Conservation (phyloP, 768 basidiomycete genomes). For the Mycena rosella region DNA sequence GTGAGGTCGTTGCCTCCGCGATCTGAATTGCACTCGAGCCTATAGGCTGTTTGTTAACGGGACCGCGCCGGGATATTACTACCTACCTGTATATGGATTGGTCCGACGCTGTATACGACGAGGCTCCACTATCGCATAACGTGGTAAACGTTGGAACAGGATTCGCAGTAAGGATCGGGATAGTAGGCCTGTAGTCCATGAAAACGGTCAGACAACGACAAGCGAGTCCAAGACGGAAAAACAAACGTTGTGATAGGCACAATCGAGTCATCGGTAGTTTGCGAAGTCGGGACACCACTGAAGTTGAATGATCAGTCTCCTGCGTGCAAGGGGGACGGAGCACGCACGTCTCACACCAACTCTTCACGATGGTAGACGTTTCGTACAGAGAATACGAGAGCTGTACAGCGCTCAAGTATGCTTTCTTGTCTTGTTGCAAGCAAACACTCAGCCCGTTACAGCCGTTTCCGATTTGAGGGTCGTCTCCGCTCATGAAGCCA, state of each 20-base stretch:
- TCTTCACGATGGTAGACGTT: background rate
- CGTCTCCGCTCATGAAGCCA: background rate
- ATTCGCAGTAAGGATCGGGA: too few species aligned
- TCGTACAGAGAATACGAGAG: background rate
- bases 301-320: background rate
- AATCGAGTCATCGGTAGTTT: background rate
- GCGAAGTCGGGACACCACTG: background rate
- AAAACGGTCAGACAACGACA: too few species aligned
- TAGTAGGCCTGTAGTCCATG: too few species aligned
- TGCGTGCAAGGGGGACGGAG: background rate
- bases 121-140: background rate
- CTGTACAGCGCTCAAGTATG: background rate
- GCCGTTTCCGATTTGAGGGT: background rate
- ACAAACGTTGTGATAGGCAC: background rate
- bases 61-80: too few species aligned
- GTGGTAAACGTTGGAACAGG: too few species aligned
- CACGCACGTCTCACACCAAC: background rate
- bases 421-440: constrained; percentile 3
- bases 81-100: too few species aligned
- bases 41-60: background rate
- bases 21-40: background rate
- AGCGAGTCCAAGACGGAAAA: too few species aligned
- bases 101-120: background rate
- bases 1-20: background rate
- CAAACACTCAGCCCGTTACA: background rate